Conservation (phyloP, 305 asterid species). For the Lippia alba region DNA sequence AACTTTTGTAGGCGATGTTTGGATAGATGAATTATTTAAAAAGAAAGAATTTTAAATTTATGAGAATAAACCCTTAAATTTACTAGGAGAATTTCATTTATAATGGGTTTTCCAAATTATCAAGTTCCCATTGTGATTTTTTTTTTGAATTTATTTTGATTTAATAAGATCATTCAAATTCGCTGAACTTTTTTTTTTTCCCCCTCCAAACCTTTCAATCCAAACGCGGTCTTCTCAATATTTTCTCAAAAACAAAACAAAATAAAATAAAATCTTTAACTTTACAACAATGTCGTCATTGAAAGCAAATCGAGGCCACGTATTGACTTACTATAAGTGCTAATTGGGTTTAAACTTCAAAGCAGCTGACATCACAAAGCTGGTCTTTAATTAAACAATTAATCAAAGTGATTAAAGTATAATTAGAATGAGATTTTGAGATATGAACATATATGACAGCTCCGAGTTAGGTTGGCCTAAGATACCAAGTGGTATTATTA, state of each 20-base stretch:
- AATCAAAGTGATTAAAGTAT: neutral
- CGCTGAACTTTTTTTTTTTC: too few species aligned
- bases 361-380: conserved; percentile 17
- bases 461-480: conserved; percentile 17
- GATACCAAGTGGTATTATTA: conserved; percentile 1
- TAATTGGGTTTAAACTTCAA: neutral
- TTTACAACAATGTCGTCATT: neutral
- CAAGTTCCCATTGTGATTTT: too few species aligned
- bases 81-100: too few species aligned
- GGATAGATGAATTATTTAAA: too few species aligned
- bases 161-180: neutral
- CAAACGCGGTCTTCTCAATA: too few species aligned
- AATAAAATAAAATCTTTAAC: too few species aligned
- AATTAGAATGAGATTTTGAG: conserved; percentile 3
- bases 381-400: conserved; percentile 1
- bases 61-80: too few species aligned
- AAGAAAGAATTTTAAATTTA: too few species aligned
- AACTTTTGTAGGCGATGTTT: too few species aligned
- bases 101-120: too few species aligned
- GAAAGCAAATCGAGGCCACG: neutral
- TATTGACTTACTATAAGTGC: neutral
- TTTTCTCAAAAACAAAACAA: too few species aligned
- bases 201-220: too few species aligned
- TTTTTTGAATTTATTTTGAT: neutral
- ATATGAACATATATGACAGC: conserved; percentile 15